Evolutionary conservation across 225 moss, liverwort and hornwort genomes (phyloP).

Genomic region (Lunularia cruciata): DNA sequence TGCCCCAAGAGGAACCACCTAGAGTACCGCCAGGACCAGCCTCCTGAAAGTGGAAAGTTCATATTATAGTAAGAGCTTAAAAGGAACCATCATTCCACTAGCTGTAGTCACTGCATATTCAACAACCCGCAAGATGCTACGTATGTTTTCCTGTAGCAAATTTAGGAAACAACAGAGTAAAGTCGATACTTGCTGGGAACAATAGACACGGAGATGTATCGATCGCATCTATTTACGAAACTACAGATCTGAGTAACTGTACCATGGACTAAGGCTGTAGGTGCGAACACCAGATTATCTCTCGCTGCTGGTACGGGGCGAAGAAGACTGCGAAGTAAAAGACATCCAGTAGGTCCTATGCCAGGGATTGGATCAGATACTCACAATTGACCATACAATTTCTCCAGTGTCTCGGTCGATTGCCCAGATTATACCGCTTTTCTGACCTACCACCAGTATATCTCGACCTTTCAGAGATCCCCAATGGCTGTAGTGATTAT

Average conservation of each 20-base stretch:
- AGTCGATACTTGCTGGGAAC: no score
- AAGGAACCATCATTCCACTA: no score
- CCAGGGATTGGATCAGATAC: background rate
- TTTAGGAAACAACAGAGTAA: no score
- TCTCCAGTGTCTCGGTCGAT: conserved; percentile 23
- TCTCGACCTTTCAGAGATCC: background rate
- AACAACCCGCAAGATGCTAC: no score
- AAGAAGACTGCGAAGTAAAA: background rate
- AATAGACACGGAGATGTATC: no score
- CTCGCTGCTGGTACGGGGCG: background rate
- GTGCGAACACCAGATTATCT: no score
- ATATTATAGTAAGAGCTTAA: no score
- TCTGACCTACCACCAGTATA: conserved; percentile 28
- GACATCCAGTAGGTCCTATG: background rate
- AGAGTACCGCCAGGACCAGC: conserved; percentile 17
- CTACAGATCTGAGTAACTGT: no score
- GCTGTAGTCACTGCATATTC: no score
- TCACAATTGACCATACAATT: conserved; percentile 29
- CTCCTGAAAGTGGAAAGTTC: no score
- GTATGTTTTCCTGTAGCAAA: background rate
- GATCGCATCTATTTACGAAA: no score
- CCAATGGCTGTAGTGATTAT: background rate
- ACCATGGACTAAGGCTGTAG: no score
- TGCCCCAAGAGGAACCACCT: conserved; percentile 37
- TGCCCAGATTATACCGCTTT: conserved; percentile 34